Conservation (phyloP, 331 rosid genomes). For the Dryas integrifolia region DNA sequence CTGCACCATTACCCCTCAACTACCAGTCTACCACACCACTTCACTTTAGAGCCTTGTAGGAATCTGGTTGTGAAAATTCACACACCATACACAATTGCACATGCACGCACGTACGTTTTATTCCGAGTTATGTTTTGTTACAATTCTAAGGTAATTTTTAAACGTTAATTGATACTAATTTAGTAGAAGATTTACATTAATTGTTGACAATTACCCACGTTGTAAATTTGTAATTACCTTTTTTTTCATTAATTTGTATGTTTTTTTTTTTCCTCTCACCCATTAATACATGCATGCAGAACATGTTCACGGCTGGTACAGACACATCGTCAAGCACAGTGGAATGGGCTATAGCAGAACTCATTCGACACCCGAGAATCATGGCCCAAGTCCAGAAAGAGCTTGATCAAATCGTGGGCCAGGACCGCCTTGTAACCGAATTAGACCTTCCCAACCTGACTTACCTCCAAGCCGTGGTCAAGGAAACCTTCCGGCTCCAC, state of each 20-base stretch:
- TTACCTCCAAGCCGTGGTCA: conserved; percentile 65
- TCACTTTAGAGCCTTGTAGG: too few relatives aligned
- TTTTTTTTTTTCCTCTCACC: neutral
- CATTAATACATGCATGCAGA: conserved; percentile 31
- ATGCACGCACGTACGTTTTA: too few relatives aligned
- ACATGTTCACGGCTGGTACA: conserved; percentile 76
- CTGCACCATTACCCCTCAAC: too few relatives aligned
- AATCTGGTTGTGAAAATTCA: too few relatives aligned
- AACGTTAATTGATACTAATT: too few relatives aligned
- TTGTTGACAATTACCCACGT: too few relatives aligned
- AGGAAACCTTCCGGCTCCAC: conserved; percentile 79
- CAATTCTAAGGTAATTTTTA: too few relatives aligned
- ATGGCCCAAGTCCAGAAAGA: conserved; percentile 53
- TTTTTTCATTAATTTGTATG: neutral
- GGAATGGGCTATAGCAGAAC: conserved; percentile 76
- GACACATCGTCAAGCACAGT: conserved; percentile 84
- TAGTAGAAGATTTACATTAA: too few relatives aligned
- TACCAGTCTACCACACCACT: too few relatives aligned
- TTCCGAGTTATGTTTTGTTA: too few relatives aligned
- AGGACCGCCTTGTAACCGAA: conserved; percentile 47
- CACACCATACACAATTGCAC: too few relatives aligned
- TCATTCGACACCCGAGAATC: conserved; percentile 50
- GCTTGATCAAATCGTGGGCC: conserved; percentile 56
- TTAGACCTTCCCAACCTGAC: conserved; percentile 47
- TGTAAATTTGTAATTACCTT: too few relatives aligned